Evolutionary conservation across 768 basidiomycete genomes (phyloP), one percentile per base, ranked within the genome.

Genomic region (Rhodosporidiobolus sp.): DNA sequence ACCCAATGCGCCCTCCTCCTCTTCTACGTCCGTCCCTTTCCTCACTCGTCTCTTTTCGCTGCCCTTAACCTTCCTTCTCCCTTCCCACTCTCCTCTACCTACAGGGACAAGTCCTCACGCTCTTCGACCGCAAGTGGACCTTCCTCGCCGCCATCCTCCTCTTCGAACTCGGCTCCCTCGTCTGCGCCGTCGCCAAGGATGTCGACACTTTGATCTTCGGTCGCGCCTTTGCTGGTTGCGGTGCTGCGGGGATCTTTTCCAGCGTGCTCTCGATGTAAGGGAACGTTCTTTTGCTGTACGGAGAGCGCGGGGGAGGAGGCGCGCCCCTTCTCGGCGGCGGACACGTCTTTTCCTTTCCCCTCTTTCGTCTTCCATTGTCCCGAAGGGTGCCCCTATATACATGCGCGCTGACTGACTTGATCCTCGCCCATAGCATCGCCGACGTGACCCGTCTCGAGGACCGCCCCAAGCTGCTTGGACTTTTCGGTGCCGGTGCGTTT

Each of bases 161-260:
- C 65, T 82, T 82, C 65, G 82, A 82, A 63, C 65, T 81, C 43
- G 82, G 82, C 16, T 71, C 67, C 24, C 66, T 81, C 26, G 63
- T 82, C 45, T 82, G 81, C 59, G 82, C 76, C n/a, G 78, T 79
- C 19, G 74, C 82, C 0, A 17, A 49, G 34, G 68, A 63, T 61
- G 80, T 81, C 74, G 46, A 74, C 35, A 58, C 79, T 11, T 70
- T 81, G 45, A 81, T 81, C 63, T 79, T 85, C 57, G 85, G 85
- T 14, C 78, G 85, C 26, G 84, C 85, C 0, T 75, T 86, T 55
- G 81, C 84, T 7, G 85, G 85, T 17, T 65, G 83, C 20, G 85
- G 85, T 6, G 84, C 83, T 1, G 81, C 83, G 1, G 84, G 84
- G 43, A 79, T 82, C 57, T 80, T 82, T 54, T 55, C 69, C 54